A percentile compares a stretch with the other conserved stretches of the same genome.
These are phyloP conservation scores for Hypericum androsaemum DNA, from an alignment of 345 rosid species.

Conservation along the genomic window DNA sequence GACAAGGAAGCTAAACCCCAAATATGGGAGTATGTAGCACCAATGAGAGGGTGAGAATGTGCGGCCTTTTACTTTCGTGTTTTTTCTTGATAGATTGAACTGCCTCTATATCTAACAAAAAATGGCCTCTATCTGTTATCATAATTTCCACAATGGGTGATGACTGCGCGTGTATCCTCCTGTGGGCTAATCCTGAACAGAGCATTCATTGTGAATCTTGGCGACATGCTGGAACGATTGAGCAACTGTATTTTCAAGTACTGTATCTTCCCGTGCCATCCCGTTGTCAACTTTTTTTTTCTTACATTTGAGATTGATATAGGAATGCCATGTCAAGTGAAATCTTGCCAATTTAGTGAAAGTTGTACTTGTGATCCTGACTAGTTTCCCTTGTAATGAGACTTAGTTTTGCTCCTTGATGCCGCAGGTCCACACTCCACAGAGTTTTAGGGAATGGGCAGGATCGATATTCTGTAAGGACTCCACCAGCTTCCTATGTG, in stretches of 20 bases:
- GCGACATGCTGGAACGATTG: constrained; percentile 93
- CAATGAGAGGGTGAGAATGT: constrained; percentile 60
- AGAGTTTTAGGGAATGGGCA: constrained; percentile 74
- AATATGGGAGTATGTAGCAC: constrained; percentile 61
- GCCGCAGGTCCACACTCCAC: constrained; percentile 76
- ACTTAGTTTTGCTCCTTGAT: constrained; percentile 5
- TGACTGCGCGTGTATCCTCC: too few relatives aligned
- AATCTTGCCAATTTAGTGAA: too few relatives aligned
- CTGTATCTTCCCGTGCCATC: constrained; percentile 9
- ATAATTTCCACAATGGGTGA: too few relatives aligned
- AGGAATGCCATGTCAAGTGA: too few relatives aligned
- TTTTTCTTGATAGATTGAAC: too few relatives aligned
- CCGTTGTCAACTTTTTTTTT: too few relatives aligned
- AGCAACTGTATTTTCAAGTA: constrained; percentile 90
- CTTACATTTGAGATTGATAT: too few relatives aligned
- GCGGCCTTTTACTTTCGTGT: neutral
- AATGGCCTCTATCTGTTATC: too few relatives aligned
- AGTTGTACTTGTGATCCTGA: too few relatives aligned
- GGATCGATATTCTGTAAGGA: constrained; percentile 72
- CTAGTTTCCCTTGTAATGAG: too few relatives aligned
- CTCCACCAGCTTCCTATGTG: neutral
- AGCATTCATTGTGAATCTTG: constrained; percentile 79
- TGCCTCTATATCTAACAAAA: too few relatives aligned
- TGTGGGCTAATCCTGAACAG: constrained; percentile 23
- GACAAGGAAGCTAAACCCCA: too few relatives aligned